Conservation (phyloP, 441 rosid species). For the Theobroma grandiflorum region DNA sequence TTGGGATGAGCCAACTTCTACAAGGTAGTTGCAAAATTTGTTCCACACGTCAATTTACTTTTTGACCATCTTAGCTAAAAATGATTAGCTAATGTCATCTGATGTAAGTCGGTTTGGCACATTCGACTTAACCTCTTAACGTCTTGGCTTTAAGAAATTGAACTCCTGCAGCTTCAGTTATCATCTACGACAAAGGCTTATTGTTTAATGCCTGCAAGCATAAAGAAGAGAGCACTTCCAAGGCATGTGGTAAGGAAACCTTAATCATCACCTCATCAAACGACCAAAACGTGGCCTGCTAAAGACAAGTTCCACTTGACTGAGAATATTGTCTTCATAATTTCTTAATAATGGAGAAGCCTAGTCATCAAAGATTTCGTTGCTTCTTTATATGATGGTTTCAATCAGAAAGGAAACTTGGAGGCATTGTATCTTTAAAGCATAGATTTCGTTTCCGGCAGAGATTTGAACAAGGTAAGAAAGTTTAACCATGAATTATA, state of each 20-base stretch:
- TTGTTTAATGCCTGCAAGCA: background rate
- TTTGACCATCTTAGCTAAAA: conserved; percentile 1
- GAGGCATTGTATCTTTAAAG: background rate
- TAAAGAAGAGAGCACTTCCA: background rate
- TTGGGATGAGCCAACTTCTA: background rate
- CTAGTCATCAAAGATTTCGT: background rate
- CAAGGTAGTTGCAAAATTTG: background rate
- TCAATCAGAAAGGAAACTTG: background rate
- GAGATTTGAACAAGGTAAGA: too few relatives aligned
- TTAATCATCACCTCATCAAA: background rate
- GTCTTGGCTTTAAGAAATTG: background rate
- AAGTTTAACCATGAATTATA: too few relatives aligned
- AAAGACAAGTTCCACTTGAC: background rate
- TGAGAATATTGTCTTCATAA: background rate
- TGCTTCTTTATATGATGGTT: background rate
- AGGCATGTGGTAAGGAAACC: background rate
- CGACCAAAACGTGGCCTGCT: background rate
- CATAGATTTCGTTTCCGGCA: background rate
- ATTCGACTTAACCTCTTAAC: background rate
- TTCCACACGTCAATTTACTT: background rate
- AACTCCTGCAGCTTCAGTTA: background rate
- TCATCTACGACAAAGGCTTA: background rate
- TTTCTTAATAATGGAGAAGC: background rate
- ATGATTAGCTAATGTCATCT: background rate
- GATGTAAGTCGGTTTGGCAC: background rate